Evolutionary conservation across 169 alveolate species (phyloP).

Genomic region (Plasmodium falciparum): DNA sequence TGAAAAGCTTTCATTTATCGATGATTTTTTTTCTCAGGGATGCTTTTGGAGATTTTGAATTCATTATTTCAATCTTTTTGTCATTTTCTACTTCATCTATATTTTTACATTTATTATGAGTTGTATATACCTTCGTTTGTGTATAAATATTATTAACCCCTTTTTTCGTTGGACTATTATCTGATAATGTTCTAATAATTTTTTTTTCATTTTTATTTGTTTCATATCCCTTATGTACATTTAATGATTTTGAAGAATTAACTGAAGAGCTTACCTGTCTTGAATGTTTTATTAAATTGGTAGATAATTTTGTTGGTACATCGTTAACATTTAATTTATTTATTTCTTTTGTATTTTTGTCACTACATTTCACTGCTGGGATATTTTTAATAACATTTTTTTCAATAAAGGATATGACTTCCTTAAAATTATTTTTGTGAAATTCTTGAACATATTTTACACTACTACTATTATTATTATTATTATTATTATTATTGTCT

Average conservation of each 20-base stretch:
- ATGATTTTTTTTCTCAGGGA: slow-evolving; percentile 21
- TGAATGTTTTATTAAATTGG: not conserved
- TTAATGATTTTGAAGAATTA: slow-evolving; percentile 12
- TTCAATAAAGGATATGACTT: slow-evolving; percentile 60
- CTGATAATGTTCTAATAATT: not conserved
- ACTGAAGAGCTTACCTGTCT: not conserved
- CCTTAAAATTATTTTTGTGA: slow-evolving; percentile 46
- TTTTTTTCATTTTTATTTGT: slow-evolving; percentile 13
- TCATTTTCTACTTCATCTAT: slow-evolving; percentile 4
- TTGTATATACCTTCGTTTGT: not conserved
- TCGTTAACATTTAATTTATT: not conserved
- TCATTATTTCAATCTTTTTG: slow-evolving; percentile 11
- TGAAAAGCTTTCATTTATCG: not conserved
- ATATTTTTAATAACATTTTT: slow-evolving; percentile 60
- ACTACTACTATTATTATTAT: not conserved
- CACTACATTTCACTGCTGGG: slow-evolving; percentile 5
- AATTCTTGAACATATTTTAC: slow-evolving; percentile 3
- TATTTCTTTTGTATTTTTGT: not conserved
- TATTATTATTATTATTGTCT: too few relatives aligned
- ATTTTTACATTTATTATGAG: slow-evolving; percentile 27
- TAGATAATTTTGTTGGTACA: not conserved
- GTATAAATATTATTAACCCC: slow-evolving; percentile 6
- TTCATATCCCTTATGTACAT: not conserved
- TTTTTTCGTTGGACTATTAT: slow-evolving; percentile 6
- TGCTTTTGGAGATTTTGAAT: slow-evolving; percentile 2